phyloP scores from a whole-genome alignment of 202 grass and related monocot genomes.

The Alloteropsis angusta region DNA sequence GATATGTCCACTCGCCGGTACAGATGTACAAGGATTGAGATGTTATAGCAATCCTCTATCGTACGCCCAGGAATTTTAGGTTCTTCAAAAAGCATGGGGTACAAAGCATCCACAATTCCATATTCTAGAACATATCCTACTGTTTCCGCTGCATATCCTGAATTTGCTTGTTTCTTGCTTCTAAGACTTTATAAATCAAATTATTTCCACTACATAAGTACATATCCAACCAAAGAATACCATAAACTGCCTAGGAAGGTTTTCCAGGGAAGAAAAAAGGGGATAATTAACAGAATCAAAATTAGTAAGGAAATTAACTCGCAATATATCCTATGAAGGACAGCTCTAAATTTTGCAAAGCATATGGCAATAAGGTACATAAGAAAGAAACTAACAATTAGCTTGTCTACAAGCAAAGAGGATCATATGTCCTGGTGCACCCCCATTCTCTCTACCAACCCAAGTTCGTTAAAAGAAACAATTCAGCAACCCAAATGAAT shows the following conservation, averaged over 20 bases:
- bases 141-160: background rate
- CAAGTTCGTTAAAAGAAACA: constrained; percentile 9
- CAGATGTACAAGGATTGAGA: background rate
- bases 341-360: background rate
- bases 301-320: background rate
- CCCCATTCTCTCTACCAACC: background rate
- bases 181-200: background rate
- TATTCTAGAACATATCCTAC: background rate
- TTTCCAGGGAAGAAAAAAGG: background rate
- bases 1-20: background rate
- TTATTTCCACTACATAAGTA: background rate
- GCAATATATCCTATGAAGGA: background rate
- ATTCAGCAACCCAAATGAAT: constrained; percentile 3
- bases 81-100: constrained; percentile 1
- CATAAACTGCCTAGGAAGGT: background rate
- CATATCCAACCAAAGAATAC: background rate
- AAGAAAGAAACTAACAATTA: constrained; percentile 1
- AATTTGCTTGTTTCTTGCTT: background rate
- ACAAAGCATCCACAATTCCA: background rate
- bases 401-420: constrained; percentile 1
- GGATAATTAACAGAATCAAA: background rate
- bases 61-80: background rate
- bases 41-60: background rate
- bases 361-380: background rate
- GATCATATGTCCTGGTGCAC: background rate